Evolutionary conservation across 2,329 filamentous ascomycete genomes (phyloP), one percentile per base, ranked within the genome.

Genomic region (Trichoderma guizhouense): DNA sequence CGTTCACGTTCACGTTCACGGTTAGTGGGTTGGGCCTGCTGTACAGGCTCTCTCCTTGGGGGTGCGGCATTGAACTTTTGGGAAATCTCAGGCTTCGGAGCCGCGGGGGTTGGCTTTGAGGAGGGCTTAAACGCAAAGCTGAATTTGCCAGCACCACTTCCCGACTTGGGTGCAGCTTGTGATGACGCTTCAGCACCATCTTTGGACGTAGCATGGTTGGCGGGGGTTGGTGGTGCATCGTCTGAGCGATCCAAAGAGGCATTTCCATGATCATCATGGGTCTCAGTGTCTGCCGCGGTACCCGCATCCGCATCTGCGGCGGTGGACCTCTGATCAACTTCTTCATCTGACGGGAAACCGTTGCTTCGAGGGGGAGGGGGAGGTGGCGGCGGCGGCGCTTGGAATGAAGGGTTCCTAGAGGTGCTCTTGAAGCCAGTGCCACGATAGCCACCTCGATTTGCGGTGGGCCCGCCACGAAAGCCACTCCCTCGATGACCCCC

Each of bases 71-170:
- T 95, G 71, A 91, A 87, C 76, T 91, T 91, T 74, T 89, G 88
- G 0, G 89, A 90, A 68, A 91, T 91, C 75, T 91, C 89, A 3
- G 87, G 88, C 74, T 91, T 90, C 3, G 89, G 89, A 14, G 85
- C 84, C 9, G 89, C 82, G 15, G 88, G 83, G 2, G 86, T 81
- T 8, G 86, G 83, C 75, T 91, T 91, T 12, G 86, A 87, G 55
- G 92, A 88, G 11, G 91, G 88, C 79, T 98, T 98, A 81, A 98
- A 94, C 1, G 94, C 94, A 80, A 98, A 98, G 79, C 94, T 97
- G 78, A 98, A 97, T 82, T 95, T 96, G 69, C 84, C 83, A 2
- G 82, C 80, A 18, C 80, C 80, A 5, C 82, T 79, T n/a, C 87
- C 84, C n/a, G 88, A 84, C 6, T 88, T 86, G 2, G 87, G 84